These are phyloP conservation scores for Lunularia cruciata DNA, from an alignment of 225 moss, liverwort and hornwort species.

Conservation along the genomic window DNA sequence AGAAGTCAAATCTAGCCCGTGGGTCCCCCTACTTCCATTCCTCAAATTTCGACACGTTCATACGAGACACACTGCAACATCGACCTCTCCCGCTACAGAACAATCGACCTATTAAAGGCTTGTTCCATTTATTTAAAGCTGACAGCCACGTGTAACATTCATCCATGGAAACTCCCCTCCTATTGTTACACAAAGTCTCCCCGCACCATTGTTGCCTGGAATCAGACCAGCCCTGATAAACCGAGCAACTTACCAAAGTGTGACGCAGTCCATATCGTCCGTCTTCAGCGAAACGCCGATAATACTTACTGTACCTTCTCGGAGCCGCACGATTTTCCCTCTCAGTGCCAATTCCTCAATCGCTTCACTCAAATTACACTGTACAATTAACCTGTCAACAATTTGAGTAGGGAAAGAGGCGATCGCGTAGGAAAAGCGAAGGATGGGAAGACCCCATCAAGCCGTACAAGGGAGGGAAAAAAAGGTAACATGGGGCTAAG, in stretches of 20 bases:
- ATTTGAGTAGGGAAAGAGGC: too few species aligned
- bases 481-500: too few species aligned
- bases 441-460: too few species aligned
- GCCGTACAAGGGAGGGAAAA: too few species aligned
- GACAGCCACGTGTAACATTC: conserved; percentile 7
- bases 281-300: neutral
- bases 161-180: neutral
- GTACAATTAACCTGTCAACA: too few species aligned
- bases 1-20: conserved; percentile 2
- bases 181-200: neutral
- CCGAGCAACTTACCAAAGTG: too few species aligned
- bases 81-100: neutral
- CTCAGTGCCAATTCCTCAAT: neutral
- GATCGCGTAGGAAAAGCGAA: too few species aligned
- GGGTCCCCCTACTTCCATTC: neutral
- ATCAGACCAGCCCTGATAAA: neutral
- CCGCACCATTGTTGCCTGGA: neutral
- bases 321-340: neutral
- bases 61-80: neutral
- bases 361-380: too few species aligned
- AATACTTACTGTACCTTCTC: neutral
- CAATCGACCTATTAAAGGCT: neutral
- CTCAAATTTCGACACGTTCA: conserved; percentile 5
- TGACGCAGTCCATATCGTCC: neutral
- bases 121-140: neutral